Base-by-base conservation (phyloP, 192 early-diverging fungal species). In the Coemansia sp. region DNA sequence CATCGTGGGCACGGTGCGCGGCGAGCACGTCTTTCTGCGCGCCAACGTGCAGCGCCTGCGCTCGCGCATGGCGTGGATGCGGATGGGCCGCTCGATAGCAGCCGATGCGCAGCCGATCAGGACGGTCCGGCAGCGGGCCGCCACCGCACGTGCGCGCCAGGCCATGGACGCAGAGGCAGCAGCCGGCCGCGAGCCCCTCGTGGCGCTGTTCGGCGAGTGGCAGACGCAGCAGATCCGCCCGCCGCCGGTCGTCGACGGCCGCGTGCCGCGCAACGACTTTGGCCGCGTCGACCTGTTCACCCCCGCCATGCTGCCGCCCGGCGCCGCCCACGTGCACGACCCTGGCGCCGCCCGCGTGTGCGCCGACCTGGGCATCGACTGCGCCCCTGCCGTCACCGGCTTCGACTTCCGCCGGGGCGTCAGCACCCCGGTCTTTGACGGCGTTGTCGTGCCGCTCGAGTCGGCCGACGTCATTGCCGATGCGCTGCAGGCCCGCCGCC, bases 231-330 rank as follows among this genome's bases (percentile, higher is more conserved):
- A 63, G 13, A 88, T 87, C 65, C 48, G 66, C 19, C 72, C 91
- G 0, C 72, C 79, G 38, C 80, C 82, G 30, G 77, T 94, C 9
- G 61, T 77, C 8, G 70, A 90, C 19, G 93, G 93, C 8, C 82
- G 64, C 21, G 86, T 97, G 13, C 90, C 94, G 7, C 80, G 84
- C 43, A 94, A 94, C 68, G 50, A 65, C 8, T 96, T 85, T 70
- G 94, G 94, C 7, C 83, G 88, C 59, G 70, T 96, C 35, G 91
- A 98, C 61, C 54, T 98, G 30, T 92, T 94, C 67, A 85, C 86
- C 9, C 65, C 81, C 4, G 72, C 69, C 8, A 98, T 98, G 95
- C 74, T 93, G 44, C 95, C 95, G 5, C 55, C 66, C 3, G 92
- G 92, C 21, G 86, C 81, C 14, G 83, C 81, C 2, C 91, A 94